These are phyloP conservation scores for Jaltomata sinuosa DNA, from an alignment of 257 asterid species.

Conservation along the genomic window DNA sequence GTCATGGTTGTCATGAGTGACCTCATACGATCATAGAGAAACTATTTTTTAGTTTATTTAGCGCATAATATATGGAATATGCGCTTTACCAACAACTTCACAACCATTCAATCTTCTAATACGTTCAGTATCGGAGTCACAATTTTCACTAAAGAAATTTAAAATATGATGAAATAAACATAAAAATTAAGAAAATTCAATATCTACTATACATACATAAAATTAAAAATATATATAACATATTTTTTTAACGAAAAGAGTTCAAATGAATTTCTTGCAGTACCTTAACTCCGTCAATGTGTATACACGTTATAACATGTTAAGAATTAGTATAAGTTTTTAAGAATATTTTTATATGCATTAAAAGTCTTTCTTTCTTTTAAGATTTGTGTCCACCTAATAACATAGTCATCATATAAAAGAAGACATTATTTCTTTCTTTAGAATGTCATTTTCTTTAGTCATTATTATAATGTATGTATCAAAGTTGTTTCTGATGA, in stretches of 20 bases:
- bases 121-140: accelerated
- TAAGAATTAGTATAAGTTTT: too few relatives aligned
- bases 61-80: neutral
- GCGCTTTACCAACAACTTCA: neutral
- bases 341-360: too few relatives aligned
- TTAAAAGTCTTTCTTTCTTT: neutral
- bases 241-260: neutral
- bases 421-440: neutral
- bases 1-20: neutral
- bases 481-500: neutral
- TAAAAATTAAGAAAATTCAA: neutral
- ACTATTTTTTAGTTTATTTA: neutral
- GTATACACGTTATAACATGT: neutral
- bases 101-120: neutral
- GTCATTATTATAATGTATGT: neutral
- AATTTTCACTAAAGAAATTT: neutral
- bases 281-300: accelerated
- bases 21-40: neutral
- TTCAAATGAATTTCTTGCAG: neutral
- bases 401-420: neutral
- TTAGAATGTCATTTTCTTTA: neutral
- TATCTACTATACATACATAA: neutral
- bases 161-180: neutral
- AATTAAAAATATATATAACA: too few relatives aligned
- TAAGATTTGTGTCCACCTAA: neutral